Base-by-base conservation (phyloP, 176 grass and related monocot genomes). In the Carex scoparia region DNA sequence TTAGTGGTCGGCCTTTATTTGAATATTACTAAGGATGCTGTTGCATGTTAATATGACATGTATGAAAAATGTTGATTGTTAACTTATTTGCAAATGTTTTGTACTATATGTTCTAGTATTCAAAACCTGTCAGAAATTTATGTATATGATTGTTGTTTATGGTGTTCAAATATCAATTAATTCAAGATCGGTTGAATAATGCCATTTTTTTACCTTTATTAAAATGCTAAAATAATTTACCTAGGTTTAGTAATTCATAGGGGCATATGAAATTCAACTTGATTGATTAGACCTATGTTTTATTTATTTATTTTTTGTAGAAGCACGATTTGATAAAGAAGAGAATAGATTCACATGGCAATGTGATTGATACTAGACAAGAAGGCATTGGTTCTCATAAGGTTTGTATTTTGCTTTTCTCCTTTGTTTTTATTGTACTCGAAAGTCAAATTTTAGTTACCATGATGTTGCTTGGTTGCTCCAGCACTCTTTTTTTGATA, bases 251-350 rank as follows among this genome's bases (percentile, higher is more conserved):
- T 14, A 6, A 69, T 37, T 69, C 65, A 38, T 69, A 69, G 65
- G 18, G 40, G 32, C 0, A 2, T 32, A 69, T 4, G 33, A 38
- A 69, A 69, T 69, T 69, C 32, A 38, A 69, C 12, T 23, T 23
- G 23, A 23, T 23, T 23, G 23, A 23, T 23, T 23, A 23, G 23
- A 23, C 23, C 23, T 74, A 53, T 46, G 38, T 61, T 56, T 30
- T 69, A 84, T 81, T 66, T 84, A 37, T 81, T 89, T 32, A 16
- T 80, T 58, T 84, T 90, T 19, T 83, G 81, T 87, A 98, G 96
- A 95, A 90, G 31, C 96, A 98, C 85, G 96, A 98, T 81, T 79
- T 98, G 84, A 89, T 94, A 87, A 98, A 98, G 90, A 92, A 92
- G 61, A 75, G 96, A 72, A 91, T 95, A 79, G 93, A 98, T 90